These are phyloP conservation scores for Auxenochlorella pyrenoidosa DNA, from an alignment of 139 green algal species.

Conservation along the genomic window DNA sequence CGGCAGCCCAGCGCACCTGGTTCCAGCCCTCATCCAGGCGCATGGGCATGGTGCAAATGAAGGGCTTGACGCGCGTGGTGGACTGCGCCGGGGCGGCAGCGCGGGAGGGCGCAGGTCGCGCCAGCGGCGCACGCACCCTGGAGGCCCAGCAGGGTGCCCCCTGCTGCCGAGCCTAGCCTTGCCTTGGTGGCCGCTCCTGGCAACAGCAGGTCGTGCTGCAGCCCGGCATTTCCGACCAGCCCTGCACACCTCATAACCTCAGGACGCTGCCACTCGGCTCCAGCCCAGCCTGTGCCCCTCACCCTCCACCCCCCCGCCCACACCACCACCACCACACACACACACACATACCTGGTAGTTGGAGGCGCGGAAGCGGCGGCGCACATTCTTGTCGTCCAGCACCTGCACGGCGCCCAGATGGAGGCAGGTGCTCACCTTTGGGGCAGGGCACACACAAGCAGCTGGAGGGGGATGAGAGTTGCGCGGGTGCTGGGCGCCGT, in stretches of 20 bases:
- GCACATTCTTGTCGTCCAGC: constrained; percentile 98
- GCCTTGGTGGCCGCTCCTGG: too few species aligned
- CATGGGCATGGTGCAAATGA: constrained; percentile 99
- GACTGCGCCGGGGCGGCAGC: constrained; percentile 61
- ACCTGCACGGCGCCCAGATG: constrained; percentile 53
- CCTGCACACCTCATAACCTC: too few species aligned
- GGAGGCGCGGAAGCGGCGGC: constrained; percentile 94
- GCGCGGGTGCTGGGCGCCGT: too few species aligned
- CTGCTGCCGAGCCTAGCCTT: too few species aligned
- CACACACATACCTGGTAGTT: constrained; percentile 91
- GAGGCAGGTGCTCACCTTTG: neutral
- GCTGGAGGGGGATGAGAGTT: neutral
- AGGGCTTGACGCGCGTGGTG: constrained; percentile 94
- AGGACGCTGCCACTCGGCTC: too few species aligned
- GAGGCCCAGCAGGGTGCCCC: too few species aligned
- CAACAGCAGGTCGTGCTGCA: too few species aligned
- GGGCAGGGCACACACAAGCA: neutral
- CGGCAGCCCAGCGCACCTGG: constrained; percentile 75
- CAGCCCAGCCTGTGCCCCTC: too few species aligned
- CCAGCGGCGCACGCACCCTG: too few species aligned
- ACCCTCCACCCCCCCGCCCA: too few species aligned
- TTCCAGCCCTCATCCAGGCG: constrained; percentile 97
- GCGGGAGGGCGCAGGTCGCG: neutral
- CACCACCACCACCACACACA: neutral
- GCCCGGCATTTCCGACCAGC: too few species aligned